A percentile compares a stretch with the other conserved stretches of the same genome.
Evolutionary conservation across 345 rosid species (phyloP).

Genomic region (Erodium maritimum): DNA sequence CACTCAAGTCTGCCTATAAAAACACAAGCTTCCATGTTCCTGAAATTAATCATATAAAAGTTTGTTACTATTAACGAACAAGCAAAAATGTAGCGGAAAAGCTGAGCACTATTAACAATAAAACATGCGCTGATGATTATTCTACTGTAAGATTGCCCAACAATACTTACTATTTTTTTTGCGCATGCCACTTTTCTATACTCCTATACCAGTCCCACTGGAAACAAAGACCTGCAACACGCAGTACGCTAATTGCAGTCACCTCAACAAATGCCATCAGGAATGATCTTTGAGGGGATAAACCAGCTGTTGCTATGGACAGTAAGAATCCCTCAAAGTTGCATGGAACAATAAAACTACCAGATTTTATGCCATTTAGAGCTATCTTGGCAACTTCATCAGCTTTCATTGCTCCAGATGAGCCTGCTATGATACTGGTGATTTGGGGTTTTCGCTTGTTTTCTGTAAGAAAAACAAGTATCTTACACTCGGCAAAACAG

Average conservation of each 20-base stretch:
- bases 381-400: conserved; percentile 70
- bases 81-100: too few relatives aligned
- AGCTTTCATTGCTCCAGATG: conserved; percentile 64
- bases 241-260: conserved; percentile 32
- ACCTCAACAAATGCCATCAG: conserved; percentile 74
- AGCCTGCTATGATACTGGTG: conserved; percentile 46
- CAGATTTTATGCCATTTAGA: conserved; percentile 58
- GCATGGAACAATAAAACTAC: conserved; percentile 58
- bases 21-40: too few relatives aligned
- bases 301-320: conserved; percentile 57
- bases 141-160: too few relatives aligned
- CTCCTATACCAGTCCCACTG: conserved; percentile 75
- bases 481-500: background rate
- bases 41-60: too few relatives aligned
- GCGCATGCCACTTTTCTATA: conserved; percentile 40
- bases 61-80: too few relatives aligned
- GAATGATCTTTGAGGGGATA: conserved; percentile 67
- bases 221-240: conserved; percentile 41
- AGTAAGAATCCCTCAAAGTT: conserved; percentile 60
- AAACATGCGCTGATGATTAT: too few relatives aligned
- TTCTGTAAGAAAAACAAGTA: conserved; percentile 34
- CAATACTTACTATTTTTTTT: conserved; percentile 3
- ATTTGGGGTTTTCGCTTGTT: conserved; percentile 50
- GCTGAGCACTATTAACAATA: too few relatives aligned
- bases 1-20: too few relatives aligned